Conservation (phyloP, 73 alveolate genomes). For the Stentor coeruleus region DNA sequence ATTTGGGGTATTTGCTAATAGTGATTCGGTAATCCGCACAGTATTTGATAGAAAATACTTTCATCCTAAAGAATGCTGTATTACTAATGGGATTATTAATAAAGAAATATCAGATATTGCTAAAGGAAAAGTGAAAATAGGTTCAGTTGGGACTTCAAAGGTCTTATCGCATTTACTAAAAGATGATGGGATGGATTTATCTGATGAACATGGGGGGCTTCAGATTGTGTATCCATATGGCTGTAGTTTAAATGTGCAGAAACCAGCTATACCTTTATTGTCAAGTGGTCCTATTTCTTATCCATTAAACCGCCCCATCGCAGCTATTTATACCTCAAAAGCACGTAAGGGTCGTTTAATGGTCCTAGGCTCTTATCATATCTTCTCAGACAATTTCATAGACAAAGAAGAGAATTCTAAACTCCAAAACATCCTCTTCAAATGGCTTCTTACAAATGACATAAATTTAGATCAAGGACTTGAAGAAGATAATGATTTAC, state of each 20-base stretch:
- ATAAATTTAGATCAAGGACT: constrained; percentile 12
- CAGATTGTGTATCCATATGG: constrained; percentile 90
- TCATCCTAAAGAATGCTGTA: constrained; percentile 92
- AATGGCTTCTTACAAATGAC: constrained; percentile 68
- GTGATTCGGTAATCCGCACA: constrained; percentile 88
- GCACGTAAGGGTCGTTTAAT: constrained; percentile 48
- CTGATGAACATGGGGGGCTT: constrained; percentile 56
- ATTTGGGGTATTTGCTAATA: constrained; percentile 76
- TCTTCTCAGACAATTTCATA: constrained; percentile 50
- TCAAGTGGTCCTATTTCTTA: constrained; percentile 84
- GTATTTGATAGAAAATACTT: constrained; percentile 73
- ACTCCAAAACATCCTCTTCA: constrained; percentile 75
- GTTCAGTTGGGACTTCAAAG: constrained; percentile 35
- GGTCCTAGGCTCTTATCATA: constrained; percentile 49
- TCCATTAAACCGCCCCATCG: constrained; percentile 71
- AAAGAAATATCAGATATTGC: constrained; percentile 39
- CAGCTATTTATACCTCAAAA: constrained; percentile 27
- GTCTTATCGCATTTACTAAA: constrained; percentile 47
- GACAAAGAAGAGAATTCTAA: constrained; percentile 61
- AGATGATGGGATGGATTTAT: constrained; percentile 45
- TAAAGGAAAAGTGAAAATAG: neutral
- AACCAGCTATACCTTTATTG: constrained; percentile 71
- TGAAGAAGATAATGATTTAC: constrained; percentile 42
- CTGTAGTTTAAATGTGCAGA: constrained; percentile 75
- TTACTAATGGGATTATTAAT: constrained; percentile 68